Evolutionary conservation across 2,329 filamentous ascomycete species (phyloP).

Genomic region (Alternaria atra): DNA sequence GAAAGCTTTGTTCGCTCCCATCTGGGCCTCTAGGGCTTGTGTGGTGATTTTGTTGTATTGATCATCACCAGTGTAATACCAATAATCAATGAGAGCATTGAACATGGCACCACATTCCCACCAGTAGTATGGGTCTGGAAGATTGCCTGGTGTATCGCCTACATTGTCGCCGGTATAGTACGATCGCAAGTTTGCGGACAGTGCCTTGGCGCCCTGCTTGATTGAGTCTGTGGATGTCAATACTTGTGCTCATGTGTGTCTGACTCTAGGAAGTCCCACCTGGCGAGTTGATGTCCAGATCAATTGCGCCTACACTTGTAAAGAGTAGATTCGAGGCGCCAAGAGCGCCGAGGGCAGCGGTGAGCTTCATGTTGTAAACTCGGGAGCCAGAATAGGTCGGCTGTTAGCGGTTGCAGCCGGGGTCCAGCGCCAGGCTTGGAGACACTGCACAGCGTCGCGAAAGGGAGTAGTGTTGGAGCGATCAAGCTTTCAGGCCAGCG

Average conservation of each 20-base stretch:
- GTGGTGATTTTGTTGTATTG: constrained; percentile 51
- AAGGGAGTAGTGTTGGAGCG: background rate
- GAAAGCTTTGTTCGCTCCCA: constrained; percentile 75
- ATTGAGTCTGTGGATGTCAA: constrained; percentile 64
- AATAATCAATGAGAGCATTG: constrained; percentile 53
- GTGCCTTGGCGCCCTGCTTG: constrained; percentile 66
- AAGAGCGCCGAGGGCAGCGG: constrained; percentile 40
- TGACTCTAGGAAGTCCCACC: constrained; percentile 30
- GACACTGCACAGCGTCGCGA: constrained; percentile 12
- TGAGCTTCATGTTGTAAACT: constrained; percentile 47
- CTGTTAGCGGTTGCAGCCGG: constrained; percentile 22
- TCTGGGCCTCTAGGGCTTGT: constrained; percentile 75
- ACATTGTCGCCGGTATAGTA: constrained; percentile 71
- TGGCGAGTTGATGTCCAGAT: constrained; percentile 39
- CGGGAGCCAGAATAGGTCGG: constrained; percentile 7
- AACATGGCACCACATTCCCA: constrained; percentile 56
- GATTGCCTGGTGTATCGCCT: constrained; percentile 68
- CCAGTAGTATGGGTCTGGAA: constrained; percentile 56
- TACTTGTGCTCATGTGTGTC: background rate
- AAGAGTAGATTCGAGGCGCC: constrained; percentile 44
- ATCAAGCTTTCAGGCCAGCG: background rate
- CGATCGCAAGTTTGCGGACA: constrained; percentile 69
- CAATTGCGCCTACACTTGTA: constrained; percentile 44
- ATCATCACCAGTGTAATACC: constrained; percentile 54
- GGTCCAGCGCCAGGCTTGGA: constrained; percentile 38